Evolutionary conservation across 176 grass and related monocot genomes (phyloP).

Genomic region (Luzula sylvatica): DNA sequence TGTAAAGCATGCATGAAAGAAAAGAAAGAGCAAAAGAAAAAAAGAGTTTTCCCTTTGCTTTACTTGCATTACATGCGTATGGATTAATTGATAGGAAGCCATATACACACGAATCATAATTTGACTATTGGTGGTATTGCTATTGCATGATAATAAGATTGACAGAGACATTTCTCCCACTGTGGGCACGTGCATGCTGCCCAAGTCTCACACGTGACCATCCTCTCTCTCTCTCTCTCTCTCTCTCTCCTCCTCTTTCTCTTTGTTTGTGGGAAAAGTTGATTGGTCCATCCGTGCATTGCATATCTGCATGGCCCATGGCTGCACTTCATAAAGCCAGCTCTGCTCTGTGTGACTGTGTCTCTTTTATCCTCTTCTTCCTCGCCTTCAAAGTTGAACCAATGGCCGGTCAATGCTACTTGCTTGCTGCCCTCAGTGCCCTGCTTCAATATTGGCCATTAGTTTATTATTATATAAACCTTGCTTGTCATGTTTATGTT

Average conservation of each 20-base stretch:
- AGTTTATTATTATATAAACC: background rate
- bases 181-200: slow-evolving; percentile 40
- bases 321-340: too few relatives aligned
- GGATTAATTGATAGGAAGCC: slow-evolving; percentile 8
- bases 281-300: slow-evolving; percentile 7
- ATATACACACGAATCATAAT: too few relatives aligned
- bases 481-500: background rate
- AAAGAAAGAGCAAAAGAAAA: background rate
- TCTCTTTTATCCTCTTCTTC: too few relatives aligned
- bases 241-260: background rate
- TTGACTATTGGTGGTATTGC: slow-evolving; percentile 9
- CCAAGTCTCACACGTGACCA: slow-evolving; percentile 28
- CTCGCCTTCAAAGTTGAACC: too few relatives aligned
- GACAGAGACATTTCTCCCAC: slow-evolving; percentile 22
- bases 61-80: slow-evolving; percentile 8
- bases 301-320: too few relatives aligned
- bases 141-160: too few relatives aligned
- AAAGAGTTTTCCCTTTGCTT: too few relatives aligned
- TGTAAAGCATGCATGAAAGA: background rate
- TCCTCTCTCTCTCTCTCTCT: slow-evolving; percentile 4
- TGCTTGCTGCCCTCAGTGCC: too few relatives aligned
- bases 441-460: too few relatives aligned
- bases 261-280: too few relatives aligned
- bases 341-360: too few relatives aligned
- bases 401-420: too few relatives aligned